Conservation (phyloP, 2,329 filamentous ascomycete genomes). For the Bertia moriformis region DNA sequence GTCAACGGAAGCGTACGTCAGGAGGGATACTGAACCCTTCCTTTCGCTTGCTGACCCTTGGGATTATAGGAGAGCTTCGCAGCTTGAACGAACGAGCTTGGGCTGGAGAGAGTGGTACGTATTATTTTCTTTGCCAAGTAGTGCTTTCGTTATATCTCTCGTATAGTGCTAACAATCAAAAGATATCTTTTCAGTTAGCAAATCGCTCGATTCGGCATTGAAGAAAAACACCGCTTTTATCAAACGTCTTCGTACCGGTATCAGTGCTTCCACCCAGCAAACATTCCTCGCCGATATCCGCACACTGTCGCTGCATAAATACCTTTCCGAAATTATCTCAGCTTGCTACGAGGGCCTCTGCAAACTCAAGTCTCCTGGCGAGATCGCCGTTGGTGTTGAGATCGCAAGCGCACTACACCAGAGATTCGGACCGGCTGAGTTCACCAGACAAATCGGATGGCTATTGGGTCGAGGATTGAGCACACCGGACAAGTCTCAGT, state of each 20-base stretch:
- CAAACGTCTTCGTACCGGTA: constrained; percentile 80
- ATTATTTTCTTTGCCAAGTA: too few species aligned
- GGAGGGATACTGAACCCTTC: constrained; percentile 4
- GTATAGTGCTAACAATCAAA: too few species aligned
- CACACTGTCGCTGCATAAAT: constrained; percentile 83
- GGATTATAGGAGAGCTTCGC: constrained; percentile 65
- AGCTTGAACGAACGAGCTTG: constrained; percentile 76
- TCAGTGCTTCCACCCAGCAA: constrained; percentile 62
- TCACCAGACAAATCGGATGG: constrained; percentile 86
- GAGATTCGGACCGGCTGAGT: constrained; percentile 78
- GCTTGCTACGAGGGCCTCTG: constrained; percentile 90
- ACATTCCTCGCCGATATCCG: constrained; percentile 85
- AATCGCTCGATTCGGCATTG: constrained; percentile 79
- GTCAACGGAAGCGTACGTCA: background rate
- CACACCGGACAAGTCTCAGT: constrained; percentile 68
- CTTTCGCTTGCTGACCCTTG: constrained; percentile 2
- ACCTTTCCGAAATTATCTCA: constrained; percentile 90
- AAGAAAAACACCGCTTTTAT: constrained; percentile 99
- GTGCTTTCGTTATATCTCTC: constrained; percentile 7
- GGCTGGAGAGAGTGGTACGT: constrained; percentile 79
- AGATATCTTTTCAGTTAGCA: constrained; percentile 68
- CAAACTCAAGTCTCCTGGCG: constrained; percentile 79
- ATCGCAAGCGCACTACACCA: constrained; percentile 92
- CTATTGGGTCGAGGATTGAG: constrained; percentile 79
- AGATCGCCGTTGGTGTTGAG: constrained; percentile 82